phyloP scores from a whole-genome alignment of 2,329 filamentous ascomycete species.

The Metarhizium album region DNA sequence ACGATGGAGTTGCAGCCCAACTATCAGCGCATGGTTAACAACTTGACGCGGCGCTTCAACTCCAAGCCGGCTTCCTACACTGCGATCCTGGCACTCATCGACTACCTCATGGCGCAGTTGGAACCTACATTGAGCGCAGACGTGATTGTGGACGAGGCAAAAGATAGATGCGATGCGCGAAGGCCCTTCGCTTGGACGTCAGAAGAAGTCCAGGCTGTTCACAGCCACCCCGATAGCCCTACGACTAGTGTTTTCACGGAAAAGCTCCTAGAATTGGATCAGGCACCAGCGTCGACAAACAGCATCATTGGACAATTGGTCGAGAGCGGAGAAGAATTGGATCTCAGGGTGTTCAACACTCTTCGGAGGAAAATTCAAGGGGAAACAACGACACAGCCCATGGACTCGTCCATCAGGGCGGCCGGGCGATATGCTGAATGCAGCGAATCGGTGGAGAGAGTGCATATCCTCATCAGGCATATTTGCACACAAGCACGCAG shows the following conservation, averaged over 20 bases:
- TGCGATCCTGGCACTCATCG: constrained; percentile 39
- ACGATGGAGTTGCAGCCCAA: constrained; percentile 39
- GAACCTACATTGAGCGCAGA: constrained; percentile 25
- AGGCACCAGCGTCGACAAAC: constrained; percentile 40
- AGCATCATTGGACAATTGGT: constrained; percentile 49
- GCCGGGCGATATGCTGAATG: constrained; percentile 41
- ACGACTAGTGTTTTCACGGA: constrained; percentile 45
- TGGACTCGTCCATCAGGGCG: constrained; percentile 47
- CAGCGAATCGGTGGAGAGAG: constrained; percentile 23
- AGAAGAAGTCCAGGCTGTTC: constrained; percentile 35
- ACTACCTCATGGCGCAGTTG: constrained; percentile 32
- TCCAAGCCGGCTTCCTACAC: constrained; percentile 44
- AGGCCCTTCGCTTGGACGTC: constrained; percentile 32
- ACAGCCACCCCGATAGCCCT: constrained; percentile 24
- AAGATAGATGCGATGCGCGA: constrained; percentile 27
- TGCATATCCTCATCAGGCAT: constrained; percentile 31
- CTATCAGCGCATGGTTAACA: constrained; percentile 43
- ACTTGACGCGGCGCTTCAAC: constrained; percentile 38
- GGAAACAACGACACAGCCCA: constrained; percentile 26
- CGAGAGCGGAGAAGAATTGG: constrained; percentile 38
- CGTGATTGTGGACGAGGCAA: constrained; percentile 26
- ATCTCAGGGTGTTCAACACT: constrained; percentile 39
- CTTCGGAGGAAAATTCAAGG: constrained; percentile 44
- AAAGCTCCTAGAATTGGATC: constrained; percentile 54
- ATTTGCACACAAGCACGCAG: constrained; percentile 31